Evolutionary conservation across 306 rosid genomes (phyloP).

Genomic region (Vigna angularis): DNA sequence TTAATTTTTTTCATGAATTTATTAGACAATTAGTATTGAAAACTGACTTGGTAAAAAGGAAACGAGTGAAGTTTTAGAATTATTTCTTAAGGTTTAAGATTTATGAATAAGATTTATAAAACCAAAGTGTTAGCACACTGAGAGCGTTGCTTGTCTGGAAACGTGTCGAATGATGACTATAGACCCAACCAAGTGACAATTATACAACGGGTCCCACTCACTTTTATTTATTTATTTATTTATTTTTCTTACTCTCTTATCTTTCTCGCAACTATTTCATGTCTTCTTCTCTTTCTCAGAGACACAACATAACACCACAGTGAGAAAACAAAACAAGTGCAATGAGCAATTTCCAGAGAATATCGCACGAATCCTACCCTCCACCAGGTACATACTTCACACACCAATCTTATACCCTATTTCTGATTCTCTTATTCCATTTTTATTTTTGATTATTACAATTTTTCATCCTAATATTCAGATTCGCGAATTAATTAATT

Average conservation of each 20-base stretch:
- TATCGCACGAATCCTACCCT: conserved; percentile 13
- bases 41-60: too few species aligned
- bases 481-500: background rate
- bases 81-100: too few species aligned
- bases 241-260: background rate
- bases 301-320: background rate
- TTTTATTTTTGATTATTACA: background rate
- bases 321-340: background rate
- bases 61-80: too few species aligned
- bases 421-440: background rate
- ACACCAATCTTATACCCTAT: background rate
- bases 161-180: too few species aligned
- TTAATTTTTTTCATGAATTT: too few species aligned
- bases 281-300: background rate
- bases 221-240: too few species aligned
- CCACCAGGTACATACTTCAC: background rate
- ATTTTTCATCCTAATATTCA: background rate
- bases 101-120: too few species aligned
- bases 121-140: too few species aligned
- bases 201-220: too few species aligned
- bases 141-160: too few species aligned
- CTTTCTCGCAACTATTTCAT: background rate
- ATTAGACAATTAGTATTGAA: too few species aligned
- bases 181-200: too few species aligned
- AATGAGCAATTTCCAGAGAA: conserved; percentile 16